Conservation (phyloP, 1,284 basidiomycete species). For the Marasmius sp. region DNA sequence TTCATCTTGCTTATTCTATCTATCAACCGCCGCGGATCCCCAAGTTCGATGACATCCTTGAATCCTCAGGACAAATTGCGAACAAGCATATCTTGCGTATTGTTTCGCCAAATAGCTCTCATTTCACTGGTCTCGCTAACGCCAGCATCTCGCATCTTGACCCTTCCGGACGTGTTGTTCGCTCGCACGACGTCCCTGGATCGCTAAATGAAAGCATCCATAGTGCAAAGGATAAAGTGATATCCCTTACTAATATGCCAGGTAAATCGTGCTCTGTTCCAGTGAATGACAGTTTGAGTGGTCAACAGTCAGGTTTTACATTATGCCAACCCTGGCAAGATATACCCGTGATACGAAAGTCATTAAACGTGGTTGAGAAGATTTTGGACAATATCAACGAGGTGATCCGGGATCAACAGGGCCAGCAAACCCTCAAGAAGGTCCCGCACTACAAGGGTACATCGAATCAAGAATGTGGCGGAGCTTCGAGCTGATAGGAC, state of each 20-base stretch:
- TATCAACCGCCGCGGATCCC: too few species aligned
- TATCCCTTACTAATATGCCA: conserved; percentile 89
- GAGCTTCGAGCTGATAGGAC: not conserved
- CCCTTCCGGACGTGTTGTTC: too few species aligned
- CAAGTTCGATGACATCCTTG: too few species aligned
- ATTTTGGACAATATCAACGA: conserved; percentile 87
- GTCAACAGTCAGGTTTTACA: conserved; percentile 60
- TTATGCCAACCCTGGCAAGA: conserved; percentile 66
- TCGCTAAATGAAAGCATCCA: too few species aligned
- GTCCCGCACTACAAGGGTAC: conserved; percentile 83
- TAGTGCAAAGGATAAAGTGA: conserved; percentile 95
- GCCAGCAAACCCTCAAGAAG: conserved; percentile 64
- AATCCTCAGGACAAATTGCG: too few species aligned
- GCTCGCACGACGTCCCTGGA: too few species aligned
- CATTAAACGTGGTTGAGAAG: conserved; percentile 67
- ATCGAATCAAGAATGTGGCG: conserved; percentile 20
- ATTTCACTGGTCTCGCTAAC: too few species aligned
- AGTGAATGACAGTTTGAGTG: not conserved
- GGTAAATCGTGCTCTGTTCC: conserved; percentile 30
- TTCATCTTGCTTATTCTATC: too few species aligned
- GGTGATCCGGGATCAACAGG: conserved; percentile 84
- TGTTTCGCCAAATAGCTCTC: too few species aligned
- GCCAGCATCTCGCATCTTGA: too few species aligned
- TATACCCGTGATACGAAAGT: conserved; percentile 48
- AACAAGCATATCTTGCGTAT: too few species aligned